A percentile compares a stretch with the other conserved stretches of the same genome.
phyloP scores from a whole-genome alignment of 208 protist species.

The Trypanosoma boissoni region DNA sequence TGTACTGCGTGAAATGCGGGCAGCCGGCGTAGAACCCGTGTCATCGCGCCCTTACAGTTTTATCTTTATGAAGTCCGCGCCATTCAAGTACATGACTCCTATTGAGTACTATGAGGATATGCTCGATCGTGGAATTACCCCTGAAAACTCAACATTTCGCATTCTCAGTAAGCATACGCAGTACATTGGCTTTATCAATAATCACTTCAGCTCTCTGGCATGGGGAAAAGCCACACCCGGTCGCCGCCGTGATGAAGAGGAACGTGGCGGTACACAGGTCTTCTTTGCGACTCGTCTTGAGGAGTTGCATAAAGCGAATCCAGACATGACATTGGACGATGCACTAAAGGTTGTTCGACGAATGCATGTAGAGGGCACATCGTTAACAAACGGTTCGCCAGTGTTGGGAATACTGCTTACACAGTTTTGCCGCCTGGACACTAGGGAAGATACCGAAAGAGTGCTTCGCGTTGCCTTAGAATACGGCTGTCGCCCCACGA shows the following conservation, averaged over 20 bases:
- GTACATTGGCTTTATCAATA: slow-evolving; percentile 49
- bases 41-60: slow-evolving; percentile 79
- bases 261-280: slow-evolving; percentile 24
- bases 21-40: slow-evolving; percentile 61
- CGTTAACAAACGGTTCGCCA: slow-evolving; percentile 59
- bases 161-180: slow-evolving; percentile 74
- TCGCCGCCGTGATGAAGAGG: slow-evolving; percentile 42
- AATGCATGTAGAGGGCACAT: slow-evolving; percentile 79
- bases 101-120: slow-evolving; percentile 87
- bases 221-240: slow-evolving; percentile 14
- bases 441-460: slow-evolving; percentile 18
- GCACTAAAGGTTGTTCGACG: slow-evolving; percentile 76
- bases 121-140: slow-evolving; percentile 83
- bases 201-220: slow-evolving; percentile 56
- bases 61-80: slow-evolving; percentile 62
- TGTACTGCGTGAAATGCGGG: slow-evolving; percentile 54
- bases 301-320: slow-evolving; percentile 39
- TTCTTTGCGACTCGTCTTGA: slow-evolving; percentile 75
- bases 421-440: slow-evolving; percentile 38
- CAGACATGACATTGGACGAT: slow-evolving; percentile 44
- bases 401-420: slow-evolving; percentile 56
- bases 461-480: slow-evolving; percentile 18
- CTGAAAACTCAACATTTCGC: slow-evolving; percentile 69
- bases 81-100: slow-evolving; percentile 35
- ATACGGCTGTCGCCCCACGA: slow-evolving; percentile 14